phyloP scores from a whole-genome alignment of 169 alveolate species.

The Babesia microti region DNA sequence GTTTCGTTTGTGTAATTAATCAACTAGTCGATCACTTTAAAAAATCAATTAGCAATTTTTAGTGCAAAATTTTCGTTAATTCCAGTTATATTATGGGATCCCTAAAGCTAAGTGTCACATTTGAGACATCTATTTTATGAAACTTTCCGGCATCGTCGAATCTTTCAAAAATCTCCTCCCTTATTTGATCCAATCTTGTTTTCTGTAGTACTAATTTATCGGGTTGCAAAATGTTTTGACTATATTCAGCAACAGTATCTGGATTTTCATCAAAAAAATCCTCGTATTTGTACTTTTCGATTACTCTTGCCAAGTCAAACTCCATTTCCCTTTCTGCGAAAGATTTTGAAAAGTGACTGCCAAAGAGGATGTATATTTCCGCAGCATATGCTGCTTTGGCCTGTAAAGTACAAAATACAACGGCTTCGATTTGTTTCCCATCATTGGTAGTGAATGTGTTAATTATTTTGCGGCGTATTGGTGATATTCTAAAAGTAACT shows the following conservation, averaged over 20 bases:
- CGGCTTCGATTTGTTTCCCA: conserved; percentile 28
- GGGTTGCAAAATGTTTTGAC: conserved; percentile 7
- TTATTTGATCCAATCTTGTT: conserved; percentile 25
- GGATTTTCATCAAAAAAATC: conserved; percentile 20
- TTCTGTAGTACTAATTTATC: conserved; percentile 6
- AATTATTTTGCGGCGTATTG: conserved; percentile 36
- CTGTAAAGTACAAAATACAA: conserved; percentile 21
- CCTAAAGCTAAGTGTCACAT: conserved; percentile 40
- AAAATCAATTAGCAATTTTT: background rate
- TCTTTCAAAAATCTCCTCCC: conserved; percentile 49
- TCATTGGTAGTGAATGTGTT: conserved; percentile 23
- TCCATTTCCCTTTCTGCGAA: conserved; percentile 51
- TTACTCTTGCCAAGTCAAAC: conserved; percentile 54
- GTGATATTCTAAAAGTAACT: conserved; percentile 37
- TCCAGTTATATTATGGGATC: conserved; percentile 7
- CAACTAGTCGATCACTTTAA: no score
- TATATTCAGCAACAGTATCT: background rate
- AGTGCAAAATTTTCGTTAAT: background rate
- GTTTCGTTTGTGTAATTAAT: no score
- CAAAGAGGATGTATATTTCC: conserved; percentile 52
- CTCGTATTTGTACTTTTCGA: conserved; percentile 32
- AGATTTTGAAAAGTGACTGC: conserved; percentile 39
- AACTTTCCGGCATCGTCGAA: conserved; percentile 54
- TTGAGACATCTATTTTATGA: conserved; percentile 44
- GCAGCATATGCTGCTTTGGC: conserved; percentile 52